Evolutionary conservation across 2,329 filamentous ascomycete genomes (phyloP).

Genomic region (Exophiala sp.): DNA sequence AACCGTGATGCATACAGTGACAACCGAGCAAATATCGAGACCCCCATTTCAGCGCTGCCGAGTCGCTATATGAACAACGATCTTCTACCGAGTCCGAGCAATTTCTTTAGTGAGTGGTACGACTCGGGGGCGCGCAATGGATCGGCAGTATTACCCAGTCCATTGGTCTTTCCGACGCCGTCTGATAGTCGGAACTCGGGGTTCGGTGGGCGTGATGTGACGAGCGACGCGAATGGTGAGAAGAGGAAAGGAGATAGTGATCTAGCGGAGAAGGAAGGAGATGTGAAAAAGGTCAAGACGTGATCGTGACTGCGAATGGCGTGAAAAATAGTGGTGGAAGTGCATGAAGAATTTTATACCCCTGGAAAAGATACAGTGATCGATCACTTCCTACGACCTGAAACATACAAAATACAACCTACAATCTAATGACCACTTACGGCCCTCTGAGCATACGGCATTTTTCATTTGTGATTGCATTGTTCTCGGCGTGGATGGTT

Average conservation of each 20-base stretch:
- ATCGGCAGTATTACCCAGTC: conserved; percentile 84
- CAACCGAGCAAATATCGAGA: conserved; percentile 51
- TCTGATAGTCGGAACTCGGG: conserved; percentile 12
- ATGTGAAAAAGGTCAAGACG: conserved; percentile 27
- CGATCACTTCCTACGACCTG: too few species aligned
- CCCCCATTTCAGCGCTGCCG: conserved; percentile 89
- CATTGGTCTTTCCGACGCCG: conserved; percentile 79
- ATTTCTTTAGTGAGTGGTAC: conserved; percentile 90
- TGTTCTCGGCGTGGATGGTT: too few species aligned
- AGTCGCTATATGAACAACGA: conserved; percentile 86
- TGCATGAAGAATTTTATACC: background rate
- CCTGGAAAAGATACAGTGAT: background rate
- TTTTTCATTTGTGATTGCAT: too few species aligned
- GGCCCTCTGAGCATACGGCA: too few species aligned
- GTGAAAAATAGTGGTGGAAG: too few species aligned
- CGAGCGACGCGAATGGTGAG: conserved; percentile 19
- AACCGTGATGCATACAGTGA: conserved; percentile 41
- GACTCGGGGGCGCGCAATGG: conserved; percentile 34
- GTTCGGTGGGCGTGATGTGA: conserved; percentile 22
- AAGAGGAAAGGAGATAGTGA: conserved; percentile 26
- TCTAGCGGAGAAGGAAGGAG: conserved; percentile 19
- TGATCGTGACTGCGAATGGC: background rate
- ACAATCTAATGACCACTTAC: too few species aligned
- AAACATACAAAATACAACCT: too few species aligned
- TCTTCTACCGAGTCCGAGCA: conserved; percentile 83